Evolutionary conservation across 2,329 filamentous ascomycete genomes (phyloP), one percentile per base, ranked within the genome.

Genomic region (Lithohypha guttulata): DNA sequence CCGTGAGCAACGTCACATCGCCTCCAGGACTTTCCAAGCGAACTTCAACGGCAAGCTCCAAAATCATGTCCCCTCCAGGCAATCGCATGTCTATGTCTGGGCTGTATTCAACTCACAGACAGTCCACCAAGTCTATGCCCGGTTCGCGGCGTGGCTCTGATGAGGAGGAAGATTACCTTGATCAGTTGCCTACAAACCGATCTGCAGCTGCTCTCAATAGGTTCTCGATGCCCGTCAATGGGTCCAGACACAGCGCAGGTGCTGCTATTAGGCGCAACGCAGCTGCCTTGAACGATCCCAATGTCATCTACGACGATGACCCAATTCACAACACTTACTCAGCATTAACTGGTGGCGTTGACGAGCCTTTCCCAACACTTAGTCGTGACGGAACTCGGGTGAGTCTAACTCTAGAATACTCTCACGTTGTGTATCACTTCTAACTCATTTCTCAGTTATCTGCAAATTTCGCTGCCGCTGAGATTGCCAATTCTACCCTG

Each of bases 221-320:
- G 48, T 93, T 93, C 61, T 95, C 89, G 3, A 87, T 95, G 82
- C 89, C 89, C 21, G 82, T 89, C 36, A 84, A 49, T 74, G 79
- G 46, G 64, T 77, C 52, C 77, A 55, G 77, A 79, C 49, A 70
- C 57, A 44, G 56, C 63, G 19, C 27, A 19, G 26, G 11, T 22
- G 11, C 22, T 18, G 20, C 21, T 10, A 34, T 34, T 30, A 33
- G 29, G 21, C 38, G 29, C 17, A 39, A 39, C 11, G 26, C 35
- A 40, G 31, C 42, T 39, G 49, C 23, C 39, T 42, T 25, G 39
- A 49, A 33, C 42, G 49, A 29, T 31, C 45, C 9, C 45, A 46
- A 82, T 40, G 93, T 93, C 55, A 69, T 94, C 25, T 93, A 95
- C 57, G 81, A 81, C 41, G 81, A 85, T 52, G 84, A 83, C 44